Evolutionary conservation across 2,329 filamentous ascomycete species (phyloP), one percentile per base, ranked within the genome.

Genomic region (Arthroderma sp.): DNA sequence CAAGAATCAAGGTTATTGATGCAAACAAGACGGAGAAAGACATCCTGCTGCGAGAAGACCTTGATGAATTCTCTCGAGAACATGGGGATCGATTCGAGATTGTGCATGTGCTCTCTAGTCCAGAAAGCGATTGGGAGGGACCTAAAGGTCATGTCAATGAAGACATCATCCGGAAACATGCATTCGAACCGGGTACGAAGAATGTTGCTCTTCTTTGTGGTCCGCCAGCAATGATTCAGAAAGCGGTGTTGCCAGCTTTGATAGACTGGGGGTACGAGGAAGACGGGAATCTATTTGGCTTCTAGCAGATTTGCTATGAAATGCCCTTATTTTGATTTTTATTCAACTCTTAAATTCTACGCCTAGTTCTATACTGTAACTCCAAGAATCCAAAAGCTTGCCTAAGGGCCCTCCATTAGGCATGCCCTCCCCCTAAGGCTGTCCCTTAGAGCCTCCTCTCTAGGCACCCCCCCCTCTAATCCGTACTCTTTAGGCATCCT

Each of bases 211-310:
- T 81, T 33, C 62, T 80, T 38, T 81, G 77, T 62, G 77, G 78
- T 0, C 76, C 76, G 38, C 75, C 75, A 4, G 67, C 68, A 1
- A 75, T 80, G 74, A 79, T 80, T 54, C 72, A 76, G 63, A 78
- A 76, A 62, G 75, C 74, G n/a, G 77, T 71, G 1, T 61, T 80
- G 63, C 77, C 77, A 15, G 76, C 71, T 2, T 61, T 80, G 65
- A 73, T 65, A 61, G 66, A 73, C 43, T 74, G 71, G 73, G 74
- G 75, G 0, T 78, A 75, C 58, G 64, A 66, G 31, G 73, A 77
- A 62, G 75, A 75, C 47, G 65, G 70, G 62, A 74, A 76, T 58
- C 59, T 76, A 38, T 77, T 77, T 63, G 73, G 74, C 0, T 74
- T 76, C 59, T 75, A 65, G 33, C n/a, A n/a, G n/a, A n/a, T n/a